Evolutionary conservation across 176 grass and related monocot species (phyloP).

Genomic region (Sorghum bicolor): Sorghum_bicolor_NCBIv3 NC_012873.2:51097001-51097500

Average conservation of each 20-base stretch:
- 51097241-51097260: fast-evolving
- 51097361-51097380: neutral
- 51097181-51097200: neutral
- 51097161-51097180: neutral
- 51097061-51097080: no score
- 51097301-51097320: neutral
- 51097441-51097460: neutral
- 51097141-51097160: neutral
- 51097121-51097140: neutral
- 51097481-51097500: neutral
- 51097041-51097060: no score
- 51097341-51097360: neutral
- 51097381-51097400: neutral
- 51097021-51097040: no score
- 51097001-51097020: no score
- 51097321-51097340: neutral
- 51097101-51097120: neutral
- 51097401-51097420: neutral
- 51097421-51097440: fast-evolving
- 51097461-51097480: neutral
- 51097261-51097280: neutral
- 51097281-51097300: neutral
- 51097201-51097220: neutral
- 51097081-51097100: neutral
- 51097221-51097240: neutral